Percentiles rank a stretch among this genome's conserved stretches.
Conservation (phyloP, 306 rosid genomes). For the Quercus variabilis region DNA sequence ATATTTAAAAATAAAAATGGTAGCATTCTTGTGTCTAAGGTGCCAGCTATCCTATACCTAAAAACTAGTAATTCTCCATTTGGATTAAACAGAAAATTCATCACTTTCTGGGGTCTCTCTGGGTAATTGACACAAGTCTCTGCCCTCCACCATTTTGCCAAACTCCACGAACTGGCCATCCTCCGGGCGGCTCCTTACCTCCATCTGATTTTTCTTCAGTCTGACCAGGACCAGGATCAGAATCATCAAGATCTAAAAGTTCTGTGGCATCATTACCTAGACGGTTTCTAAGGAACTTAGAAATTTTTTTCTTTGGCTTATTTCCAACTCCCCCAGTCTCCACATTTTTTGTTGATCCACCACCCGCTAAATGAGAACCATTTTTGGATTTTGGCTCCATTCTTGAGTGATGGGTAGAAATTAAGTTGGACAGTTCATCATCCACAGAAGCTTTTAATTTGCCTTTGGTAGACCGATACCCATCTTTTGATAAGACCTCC, state of each 20-base stretch:
- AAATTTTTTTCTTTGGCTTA: background rate
- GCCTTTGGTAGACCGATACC: background rate
- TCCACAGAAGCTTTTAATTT: background rate
- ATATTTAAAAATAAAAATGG: background rate
- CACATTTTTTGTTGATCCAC: background rate
- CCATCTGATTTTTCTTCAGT: background rate
- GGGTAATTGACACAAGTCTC: slow-evolving; percentile 1
- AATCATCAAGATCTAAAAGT: background rate
- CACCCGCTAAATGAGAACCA: background rate
- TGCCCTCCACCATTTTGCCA: background rate
- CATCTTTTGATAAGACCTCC: slow-evolving; percentile 1
- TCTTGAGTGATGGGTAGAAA: background rate
- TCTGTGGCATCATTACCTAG: background rate
- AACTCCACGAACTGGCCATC: slow-evolving; percentile 3
- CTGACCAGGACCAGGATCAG: background rate
- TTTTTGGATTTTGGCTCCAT: background rate
- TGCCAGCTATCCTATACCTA: background rate
- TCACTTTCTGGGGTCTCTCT: background rate
- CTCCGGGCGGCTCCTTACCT: background rate
- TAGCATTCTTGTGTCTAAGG: background rate
- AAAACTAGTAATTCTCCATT: background rate
- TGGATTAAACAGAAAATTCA: background rate
- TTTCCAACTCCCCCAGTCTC: background rate
- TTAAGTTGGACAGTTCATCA: background rate
- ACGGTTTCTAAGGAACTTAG: slow-evolving; percentile 3